A percentile compares a stretch with the other conserved stretches of the same genome.
Conservation (phyloP, 2,329 filamentous ascomycete genomes). For the Plectosphaerella sp. region DNA sequence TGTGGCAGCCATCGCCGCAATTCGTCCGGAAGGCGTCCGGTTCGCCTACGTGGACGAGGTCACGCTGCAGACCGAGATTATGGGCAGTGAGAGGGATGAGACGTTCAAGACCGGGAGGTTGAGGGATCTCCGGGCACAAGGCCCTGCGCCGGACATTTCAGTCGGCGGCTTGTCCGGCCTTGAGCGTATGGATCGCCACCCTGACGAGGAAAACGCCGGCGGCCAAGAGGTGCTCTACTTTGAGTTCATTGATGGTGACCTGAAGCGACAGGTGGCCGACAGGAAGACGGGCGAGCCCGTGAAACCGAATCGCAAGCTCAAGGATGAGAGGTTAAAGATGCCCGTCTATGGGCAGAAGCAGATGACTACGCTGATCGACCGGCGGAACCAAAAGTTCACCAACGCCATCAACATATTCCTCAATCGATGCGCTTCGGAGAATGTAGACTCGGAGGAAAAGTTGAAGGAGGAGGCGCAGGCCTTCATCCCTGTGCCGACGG, state of each 20-base stretch:
- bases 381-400: conserved; percentile 78
- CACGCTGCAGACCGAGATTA: conserved; percentile 74
- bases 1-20: conserved; percentile 73
- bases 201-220: conserved; percentile 23
- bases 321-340: conserved; percentile 81
- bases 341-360: conserved; percentile 91
- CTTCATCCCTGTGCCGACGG: conserved; percentile 59
- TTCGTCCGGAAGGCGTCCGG: conserved; percentile 73
- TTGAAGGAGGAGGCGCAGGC: conserved; percentile 54
- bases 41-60: conserved; percentile 86
- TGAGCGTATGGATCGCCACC: conserved; percentile 30
- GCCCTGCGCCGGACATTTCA: conserved; percentile 48
- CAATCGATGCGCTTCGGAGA: conserved; percentile 62
- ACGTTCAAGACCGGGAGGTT: conserved; percentile 55
- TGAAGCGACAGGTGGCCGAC: conserved; percentile 73
- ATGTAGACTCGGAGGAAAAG: conserved; percentile 61
- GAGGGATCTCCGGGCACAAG: conserved; percentile 44
- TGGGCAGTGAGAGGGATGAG: conserved; percentile 62
- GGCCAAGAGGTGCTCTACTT: conserved; percentile 75
- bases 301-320: conserved; percentile 62
- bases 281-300: conserved; percentile 70
- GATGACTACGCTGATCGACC: conserved; percentile 84
- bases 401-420: conserved; percentile 75
- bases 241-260: conserved; percentile 86
- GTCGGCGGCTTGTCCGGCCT: conserved; percentile 51